phyloP scores from a whole-genome alignment of 2,329 filamentous ascomycete species.

The Aureobasidium namibiae region DNA sequence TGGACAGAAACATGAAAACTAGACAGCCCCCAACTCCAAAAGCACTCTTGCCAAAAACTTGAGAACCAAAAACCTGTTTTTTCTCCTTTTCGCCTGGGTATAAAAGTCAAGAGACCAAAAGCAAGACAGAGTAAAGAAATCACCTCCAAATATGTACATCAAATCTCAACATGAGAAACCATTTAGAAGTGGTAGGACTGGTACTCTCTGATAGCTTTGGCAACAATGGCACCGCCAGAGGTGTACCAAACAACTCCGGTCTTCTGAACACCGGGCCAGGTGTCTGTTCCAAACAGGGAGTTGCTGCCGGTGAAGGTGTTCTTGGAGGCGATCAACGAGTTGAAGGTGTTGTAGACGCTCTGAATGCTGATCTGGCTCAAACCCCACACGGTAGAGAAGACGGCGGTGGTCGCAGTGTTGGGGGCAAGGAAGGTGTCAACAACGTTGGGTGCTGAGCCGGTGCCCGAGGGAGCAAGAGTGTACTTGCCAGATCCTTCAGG shows the following conservation, averaged over 20 bases:
- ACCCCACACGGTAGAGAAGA: neutral
- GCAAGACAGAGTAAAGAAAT: neutral
- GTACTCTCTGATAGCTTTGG: neutral
- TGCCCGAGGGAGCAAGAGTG: neutral
- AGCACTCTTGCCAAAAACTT: neutral
- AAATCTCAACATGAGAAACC: neutral
- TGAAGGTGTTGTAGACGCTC: neutral
- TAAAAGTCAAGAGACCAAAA: neutral
- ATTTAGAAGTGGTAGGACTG: neutral
- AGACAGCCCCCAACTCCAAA: too few species aligned
- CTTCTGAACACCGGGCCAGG: neutral
- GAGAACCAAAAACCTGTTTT: too few species aligned
- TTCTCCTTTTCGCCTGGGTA: too few species aligned
- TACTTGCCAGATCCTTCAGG: neutral
- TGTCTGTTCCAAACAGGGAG: constrained; percentile 2
- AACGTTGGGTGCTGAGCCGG: neutral
- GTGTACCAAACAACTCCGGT: constrained; percentile 8
- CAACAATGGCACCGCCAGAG: neutral
- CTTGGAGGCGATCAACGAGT: neutral
- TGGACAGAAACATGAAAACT: too few species aligned
- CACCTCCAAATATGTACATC: neutral
- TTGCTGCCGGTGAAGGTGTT: neutral
- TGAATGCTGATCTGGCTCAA: neutral
- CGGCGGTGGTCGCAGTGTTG: neutral
- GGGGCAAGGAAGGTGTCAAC: neutral